Conservation (phyloP, 2,329 filamentous ascomycete species). For the Colletotrichum noveboracense region DNA sequence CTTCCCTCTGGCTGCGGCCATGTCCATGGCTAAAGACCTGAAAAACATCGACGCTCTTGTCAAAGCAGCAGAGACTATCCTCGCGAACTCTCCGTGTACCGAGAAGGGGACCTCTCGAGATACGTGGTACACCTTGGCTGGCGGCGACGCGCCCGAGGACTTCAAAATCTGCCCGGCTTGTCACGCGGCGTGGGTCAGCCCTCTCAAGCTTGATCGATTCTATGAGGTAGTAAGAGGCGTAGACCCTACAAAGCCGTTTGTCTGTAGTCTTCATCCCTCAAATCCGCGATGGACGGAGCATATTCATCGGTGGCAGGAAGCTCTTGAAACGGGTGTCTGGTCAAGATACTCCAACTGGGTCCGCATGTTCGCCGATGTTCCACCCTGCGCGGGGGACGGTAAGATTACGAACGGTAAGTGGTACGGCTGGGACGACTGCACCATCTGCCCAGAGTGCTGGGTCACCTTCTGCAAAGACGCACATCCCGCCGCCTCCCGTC, state of each 20-base stretch:
- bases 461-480: slow-evolving; percentile 5
- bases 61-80: slow-evolving; percentile 27
- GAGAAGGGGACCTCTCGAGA: slow-evolving; percentile 31
- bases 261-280: slow-evolving; percentile 35
- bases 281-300: slow-evolving; percentile 29
- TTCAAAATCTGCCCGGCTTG: slow-evolving; percentile 39
- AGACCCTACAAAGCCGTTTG: slow-evolving; percentile 19
- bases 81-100: slow-evolving; percentile 29
- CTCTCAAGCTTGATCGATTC: slow-evolving; percentile 29
- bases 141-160: slow-evolving; percentile 22
- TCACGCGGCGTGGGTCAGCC: slow-evolving; percentile 32
- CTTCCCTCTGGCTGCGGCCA: slow-evolving; percentile 26
- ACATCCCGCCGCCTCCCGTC: background rate
- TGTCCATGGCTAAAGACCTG: slow-evolving; percentile 28
- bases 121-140: slow-evolving; percentile 37
- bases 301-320: slow-evolving; percentile 30
- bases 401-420: background rate
- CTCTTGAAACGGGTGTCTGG: slow-evolving; percentile 36
- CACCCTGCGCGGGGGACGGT: background rate
- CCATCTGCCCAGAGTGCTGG: slow-evolving; percentile 22
- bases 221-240: slow-evolving; percentile 26
- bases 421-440: slow-evolving; percentile 23
- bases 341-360: slow-evolving; percentile 32
- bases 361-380: slow-evolving; percentile 25
- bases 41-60: slow-evolving; percentile 32